phyloP scores from a whole-genome alignment of 2,329 filamentous ascomycete genomes.

The Xylaria arbuscula region DNA sequence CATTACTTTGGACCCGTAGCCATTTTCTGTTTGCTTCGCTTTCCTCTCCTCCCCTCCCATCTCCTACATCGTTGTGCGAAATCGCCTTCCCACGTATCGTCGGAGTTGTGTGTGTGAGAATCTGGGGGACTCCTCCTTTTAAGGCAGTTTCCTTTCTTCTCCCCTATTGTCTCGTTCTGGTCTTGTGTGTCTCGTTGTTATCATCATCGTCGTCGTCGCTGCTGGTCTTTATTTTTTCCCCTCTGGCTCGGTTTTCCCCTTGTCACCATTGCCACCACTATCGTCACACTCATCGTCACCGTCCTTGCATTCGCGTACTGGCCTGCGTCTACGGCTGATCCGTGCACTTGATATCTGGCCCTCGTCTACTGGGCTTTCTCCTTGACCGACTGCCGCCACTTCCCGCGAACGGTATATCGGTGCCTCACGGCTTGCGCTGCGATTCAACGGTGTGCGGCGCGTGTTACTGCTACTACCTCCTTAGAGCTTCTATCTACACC shows the following conservation, averaged over 20 bases:
- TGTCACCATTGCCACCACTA: slow-evolving; percentile 38
- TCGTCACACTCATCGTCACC: slow-evolving; percentile 42
- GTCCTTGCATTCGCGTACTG: slow-evolving; percentile 37
- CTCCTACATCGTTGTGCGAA: slow-evolving; percentile 51
- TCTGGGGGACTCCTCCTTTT: slow-evolving; percentile 54
- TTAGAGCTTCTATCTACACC: slow-evolving; percentile 33
- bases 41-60: slow-evolving; percentile 49
- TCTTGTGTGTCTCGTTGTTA: slow-evolving; percentile 45
- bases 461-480: slow-evolving; percentile 38
- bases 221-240: slow-evolving; percentile 40
- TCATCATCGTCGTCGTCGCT: slow-evolving; percentile 45
- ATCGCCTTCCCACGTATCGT: slow-evolving; percentile 51
- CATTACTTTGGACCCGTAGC: slow-evolving; percentile 41
- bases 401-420: slow-evolving; percentile 25
- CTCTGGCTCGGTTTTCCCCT: slow-evolving; percentile 46
- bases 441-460: slow-evolving; percentile 26
- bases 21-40: slow-evolving; percentile 45
- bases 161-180: slow-evolving; percentile 42
- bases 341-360: slow-evolving; percentile 37
- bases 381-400: slow-evolving; percentile 38
- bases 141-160: slow-evolving; percentile 56
- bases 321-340: slow-evolving; percentile 36
- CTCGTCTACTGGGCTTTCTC: slow-evolving; percentile 37
- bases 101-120: slow-evolving; percentile 54
- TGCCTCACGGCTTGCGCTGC: slow-evolving; percentile 35